Evolutionary conservation across 1,139 yeast genomes (phyloP).

Genomic region (Lodderomyces elongisporus): DNA sequence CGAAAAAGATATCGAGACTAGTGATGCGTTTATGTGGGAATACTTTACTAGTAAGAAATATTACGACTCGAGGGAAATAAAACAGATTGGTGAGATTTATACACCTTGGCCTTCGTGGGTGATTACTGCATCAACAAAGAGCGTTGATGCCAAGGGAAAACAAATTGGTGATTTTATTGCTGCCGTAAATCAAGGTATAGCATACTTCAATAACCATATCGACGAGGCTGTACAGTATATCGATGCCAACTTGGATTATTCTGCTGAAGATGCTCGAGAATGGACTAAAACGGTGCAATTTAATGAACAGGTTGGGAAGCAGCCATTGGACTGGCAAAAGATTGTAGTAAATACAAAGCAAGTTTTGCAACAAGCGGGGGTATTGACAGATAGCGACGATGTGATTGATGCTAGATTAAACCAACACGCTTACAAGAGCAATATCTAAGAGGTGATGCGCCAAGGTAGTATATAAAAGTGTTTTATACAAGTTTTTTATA

Average conservation of each 20-base stretch:
- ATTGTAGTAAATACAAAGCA: conserved; percentile 56
- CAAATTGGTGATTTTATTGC: conserved; percentile 40
- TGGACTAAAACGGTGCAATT: conserved; percentile 80
- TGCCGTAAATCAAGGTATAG: conserved; percentile 63
- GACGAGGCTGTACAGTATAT: conserved; percentile 69
- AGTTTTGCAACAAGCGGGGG: conserved; percentile 61
- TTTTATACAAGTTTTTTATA: no score
- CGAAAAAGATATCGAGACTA: conserved; percentile 18
- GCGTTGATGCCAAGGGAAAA: conserved; percentile 22
- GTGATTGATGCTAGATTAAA: conserved; percentile 29
- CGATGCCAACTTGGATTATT: conserved; percentile 64
- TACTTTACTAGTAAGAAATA: conserved; percentile 83
- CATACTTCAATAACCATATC: conserved; percentile 52
- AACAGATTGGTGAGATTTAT: conserved; percentile 77
- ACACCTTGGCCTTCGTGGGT: conserved; percentile 99
- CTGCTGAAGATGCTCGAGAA: conserved; percentile 67
- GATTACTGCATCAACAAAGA: conserved; percentile 45
- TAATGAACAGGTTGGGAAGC: conserved; percentile 39
- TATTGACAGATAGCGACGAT: conserved; percentile 38
- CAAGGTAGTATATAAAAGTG: no score
- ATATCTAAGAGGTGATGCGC: no score
- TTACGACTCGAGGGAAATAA: conserved; percentile 75
- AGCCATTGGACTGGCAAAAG: conserved; percentile 42
- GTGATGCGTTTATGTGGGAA: conserved; percentile 97
- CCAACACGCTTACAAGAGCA: conserved; percentile 19